Evolutionary conservation across 1,284 basidiomycete species (phyloP), one percentile per base, ranked within the genome.

Genomic region (Cryptococcus sp.): DNA sequence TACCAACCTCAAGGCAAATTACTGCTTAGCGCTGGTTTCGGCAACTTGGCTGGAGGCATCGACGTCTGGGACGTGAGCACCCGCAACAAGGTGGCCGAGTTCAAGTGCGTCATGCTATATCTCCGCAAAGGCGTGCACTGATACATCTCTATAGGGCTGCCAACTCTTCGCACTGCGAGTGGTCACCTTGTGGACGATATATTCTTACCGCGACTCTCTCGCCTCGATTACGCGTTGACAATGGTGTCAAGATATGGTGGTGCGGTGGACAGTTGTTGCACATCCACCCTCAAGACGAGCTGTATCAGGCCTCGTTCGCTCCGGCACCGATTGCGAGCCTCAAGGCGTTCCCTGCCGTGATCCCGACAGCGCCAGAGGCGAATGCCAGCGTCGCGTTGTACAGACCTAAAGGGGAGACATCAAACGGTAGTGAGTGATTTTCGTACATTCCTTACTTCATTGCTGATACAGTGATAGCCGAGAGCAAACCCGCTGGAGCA

Each of bases 201-300:
- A 83, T 99, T 47, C 83, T 99, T 67, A 97, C 94, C 1, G 93
- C 93, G 1, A 98, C 93, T 0, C 84, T 98, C 30, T 93, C 90
- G 17, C 95, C 96, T 1, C 86, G 96, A 35, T 80, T 99, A 54
- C 87, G 96, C 42, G 96, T 99, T 54, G 95, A 99, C 80, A 98
- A 98, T 70, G 93, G 95, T 2, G 87, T 98, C 77, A 93, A 93
- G 79, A 84, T 99, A 60, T 98, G 90, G 90, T 93, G 97, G 78
- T 93, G 90, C 77, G 85, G 87, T 0, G 94, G 95, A 10, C 83
- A 87, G 5, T 84, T 99, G 22, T 77, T 97, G 84, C 75, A 94
- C 87, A 78, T 94, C 86, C 76, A 88, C 82, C 75, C 90, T 81
- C 82, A 93, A 87, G 73, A 95, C 86, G 72, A 95, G 83, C 76